Percentiles rank a stretch among this genome's conserved stretches.
Conservation (phyloP, 345 rosid genomes). For the Populus simonii region DNA sequence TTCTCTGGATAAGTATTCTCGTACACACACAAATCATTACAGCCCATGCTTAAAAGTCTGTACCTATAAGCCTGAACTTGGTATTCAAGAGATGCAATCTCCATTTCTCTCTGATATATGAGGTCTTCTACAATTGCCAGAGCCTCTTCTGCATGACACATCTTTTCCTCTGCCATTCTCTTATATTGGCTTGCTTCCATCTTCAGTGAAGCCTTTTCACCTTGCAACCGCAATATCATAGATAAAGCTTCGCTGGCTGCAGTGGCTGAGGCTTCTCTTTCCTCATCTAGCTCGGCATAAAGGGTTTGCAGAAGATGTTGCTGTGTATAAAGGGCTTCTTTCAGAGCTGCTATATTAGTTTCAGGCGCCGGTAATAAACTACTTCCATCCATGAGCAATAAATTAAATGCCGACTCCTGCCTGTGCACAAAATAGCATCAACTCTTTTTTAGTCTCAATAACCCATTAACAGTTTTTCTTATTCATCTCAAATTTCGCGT, state of each 20-base stretch:
- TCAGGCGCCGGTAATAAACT: slow-evolving; percentile 31
- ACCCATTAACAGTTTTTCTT: background rate
- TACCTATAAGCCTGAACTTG: slow-evolving; percentile 76
- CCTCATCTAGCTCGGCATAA: slow-evolving; percentile 63
- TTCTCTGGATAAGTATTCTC: slow-evolving; percentile 50
- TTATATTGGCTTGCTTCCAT: slow-evolving; percentile 92
- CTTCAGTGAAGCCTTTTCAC: slow-evolving; percentile 65
- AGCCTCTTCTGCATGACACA: slow-evolving; percentile 75
- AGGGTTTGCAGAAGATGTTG: slow-evolving; percentile 81
- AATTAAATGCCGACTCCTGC: background rate
- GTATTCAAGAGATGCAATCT: slow-evolving; percentile 77
- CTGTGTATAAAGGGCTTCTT: slow-evolving; percentile 62
- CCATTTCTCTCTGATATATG: slow-evolving; percentile 78
- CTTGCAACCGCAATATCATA: slow-evolving; percentile 82
- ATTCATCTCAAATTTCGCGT: background rate
- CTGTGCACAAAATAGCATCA: background rate
- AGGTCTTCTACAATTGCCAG: slow-evolving; percentile 65
- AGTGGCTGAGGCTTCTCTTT: slow-evolving; percentile 73
- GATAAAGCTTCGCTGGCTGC: slow-evolving; percentile 85
- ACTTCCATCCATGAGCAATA: slow-evolving; percentile 41
- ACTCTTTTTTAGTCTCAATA: slow-evolving; percentile 3
- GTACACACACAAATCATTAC: slow-evolving; percentile 42
- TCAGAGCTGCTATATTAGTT: slow-evolving; percentile 36
- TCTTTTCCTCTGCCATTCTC: slow-evolving; percentile 80
- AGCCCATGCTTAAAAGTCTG: slow-evolving; percentile 68